Evolutionary conservation across 2,329 filamentous ascomycete species (phyloP).

Genomic region (Xylaria sp.): DNA sequence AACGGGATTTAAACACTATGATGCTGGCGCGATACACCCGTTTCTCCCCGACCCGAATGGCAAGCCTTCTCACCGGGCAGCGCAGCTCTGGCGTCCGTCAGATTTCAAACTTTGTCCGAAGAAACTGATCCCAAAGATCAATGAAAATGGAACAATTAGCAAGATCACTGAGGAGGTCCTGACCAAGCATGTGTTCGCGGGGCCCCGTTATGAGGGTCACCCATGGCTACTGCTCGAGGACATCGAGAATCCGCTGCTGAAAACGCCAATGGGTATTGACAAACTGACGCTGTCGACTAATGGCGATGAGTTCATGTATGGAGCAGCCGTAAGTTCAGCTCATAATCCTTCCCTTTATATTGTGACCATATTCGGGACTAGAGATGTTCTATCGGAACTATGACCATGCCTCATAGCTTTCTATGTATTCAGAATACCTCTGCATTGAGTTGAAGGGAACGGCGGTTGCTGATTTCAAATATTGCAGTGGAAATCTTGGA

Average conservation of each 20-base stretch:
- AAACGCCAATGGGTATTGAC: constrained; percentile 61
- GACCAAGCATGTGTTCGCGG: constrained; percentile 48
- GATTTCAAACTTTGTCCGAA: constrained; percentile 41
- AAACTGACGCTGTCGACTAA: constrained; percentile 40
- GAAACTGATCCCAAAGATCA: constrained; percentile 37
- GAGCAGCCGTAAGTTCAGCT: constrained; percentile 48
- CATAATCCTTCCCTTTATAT: neutral
- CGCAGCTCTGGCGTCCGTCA: constrained; percentile 56
- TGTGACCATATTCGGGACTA: neutral
- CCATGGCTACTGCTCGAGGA: constrained; percentile 62
- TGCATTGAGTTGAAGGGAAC: neutral
- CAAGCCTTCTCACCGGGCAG: constrained; percentile 42
- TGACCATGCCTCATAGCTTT: neutral
- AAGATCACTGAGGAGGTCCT: constrained; percentile 33
- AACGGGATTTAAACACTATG: constrained; percentile 65
- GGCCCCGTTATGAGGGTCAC: constrained; percentile 55
- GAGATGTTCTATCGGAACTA: too few species aligned
- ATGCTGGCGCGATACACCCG: constrained; percentile 62
- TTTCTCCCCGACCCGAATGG: constrained; percentile 62
- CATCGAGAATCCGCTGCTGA: constrained; percentile 53
- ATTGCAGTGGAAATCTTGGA: constrained; percentile 58
- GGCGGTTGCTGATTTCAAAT: neutral
- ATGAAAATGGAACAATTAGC: constrained; percentile 28
- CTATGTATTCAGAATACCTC: neutral
- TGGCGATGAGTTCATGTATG: constrained; percentile 46